These are phyloP conservation scores for Fusarium continuum DNA, from an alignment of 2,329 filamentous ascomycete genomes.

Conservation along the genomic window DNA sequence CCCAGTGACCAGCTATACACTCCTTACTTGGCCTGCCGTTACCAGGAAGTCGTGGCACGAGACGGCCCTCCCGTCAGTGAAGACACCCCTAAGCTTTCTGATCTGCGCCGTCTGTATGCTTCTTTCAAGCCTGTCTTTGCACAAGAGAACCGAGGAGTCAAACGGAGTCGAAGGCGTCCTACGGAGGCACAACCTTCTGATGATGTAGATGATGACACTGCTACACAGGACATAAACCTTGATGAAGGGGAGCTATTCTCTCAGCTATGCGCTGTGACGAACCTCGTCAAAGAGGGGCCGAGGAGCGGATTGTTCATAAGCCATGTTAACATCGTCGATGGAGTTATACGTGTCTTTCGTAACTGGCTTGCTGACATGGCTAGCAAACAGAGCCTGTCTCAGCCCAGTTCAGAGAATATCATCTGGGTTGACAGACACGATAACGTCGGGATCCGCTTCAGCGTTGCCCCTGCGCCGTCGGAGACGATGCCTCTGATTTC, in stretches of 20 bases:
- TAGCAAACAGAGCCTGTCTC: background rate
- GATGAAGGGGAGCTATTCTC: slow-evolving; percentile 78
- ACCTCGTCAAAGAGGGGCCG: slow-evolving; percentile 72
- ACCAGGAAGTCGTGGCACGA: slow-evolving; percentile 63
- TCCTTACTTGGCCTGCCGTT: slow-evolving; percentile 73
- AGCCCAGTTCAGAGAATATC: slow-evolving; percentile 49
- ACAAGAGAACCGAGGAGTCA: slow-evolving; percentile 57
- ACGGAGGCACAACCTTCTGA: slow-evolving; percentile 11
- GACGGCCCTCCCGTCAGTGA: slow-evolving; percentile 16
- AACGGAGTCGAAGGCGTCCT: slow-evolving; percentile 35
- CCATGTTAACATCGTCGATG: slow-evolving; percentile 72
- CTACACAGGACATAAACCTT: slow-evolving; percentile 69
- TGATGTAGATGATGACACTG: slow-evolving; percentile 51
- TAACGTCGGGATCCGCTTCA: slow-evolving; percentile 74
- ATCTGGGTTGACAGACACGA: slow-evolving; percentile 74
- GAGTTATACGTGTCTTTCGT: slow-evolving; percentile 75
- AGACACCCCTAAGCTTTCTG: slow-evolving; percentile 39
- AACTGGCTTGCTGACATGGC: slow-evolving; percentile 69
- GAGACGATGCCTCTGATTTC: slow-evolving; percentile 63
- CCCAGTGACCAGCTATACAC: slow-evolving; percentile 74
- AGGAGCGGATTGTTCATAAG: slow-evolving; percentile 69
- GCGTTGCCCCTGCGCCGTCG: slow-evolving; percentile 56
- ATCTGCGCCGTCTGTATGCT: slow-evolving; percentile 71
- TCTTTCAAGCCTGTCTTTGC: slow-evolving; percentile 72
- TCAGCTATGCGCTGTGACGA: slow-evolving; percentile 75